A percentile compares a stretch with the other conserved stretches of the same genome.
Evolutionary conservation across 176 grass and related monocot genomes (phyloP).

Genomic region (Phoenix dactylifera): DNA sequence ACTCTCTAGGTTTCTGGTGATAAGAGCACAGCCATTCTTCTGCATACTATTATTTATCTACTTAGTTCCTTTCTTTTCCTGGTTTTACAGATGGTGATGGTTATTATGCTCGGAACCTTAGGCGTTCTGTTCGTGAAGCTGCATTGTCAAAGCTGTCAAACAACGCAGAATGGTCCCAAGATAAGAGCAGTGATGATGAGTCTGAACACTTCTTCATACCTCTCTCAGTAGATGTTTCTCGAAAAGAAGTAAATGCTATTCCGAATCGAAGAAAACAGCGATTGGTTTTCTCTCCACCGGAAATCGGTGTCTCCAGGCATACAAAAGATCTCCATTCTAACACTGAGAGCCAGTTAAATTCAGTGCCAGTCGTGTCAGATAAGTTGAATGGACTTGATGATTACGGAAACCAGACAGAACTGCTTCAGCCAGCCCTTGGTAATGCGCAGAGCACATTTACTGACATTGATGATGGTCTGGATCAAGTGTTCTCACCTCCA

Average conservation of each 20-base stretch:
- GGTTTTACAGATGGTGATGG: slow-evolving; percentile 47
- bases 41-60: not conserved
- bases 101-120: slow-evolving; percentile 55
- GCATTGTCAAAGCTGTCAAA: slow-evolving; percentile 61
- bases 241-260: slow-evolving; percentile 41
- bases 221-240: slow-evolving; percentile 32
- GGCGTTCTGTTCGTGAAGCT: slow-evolving; percentile 82
- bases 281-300: slow-evolving; percentile 30
- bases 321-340: slow-evolving; percentile 24
- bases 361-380: slow-evolving; percentile 29
- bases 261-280: slow-evolving; percentile 49
- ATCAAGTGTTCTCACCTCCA: slow-evolving; percentile 94
- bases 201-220: slow-evolving; percentile 92
- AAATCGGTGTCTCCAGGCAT: slow-evolving; percentile 27
- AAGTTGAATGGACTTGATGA: slow-evolving; percentile 33
- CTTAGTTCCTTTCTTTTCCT: slow-evolving; percentile 8
- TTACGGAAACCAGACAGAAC: slow-evolving; percentile 3
- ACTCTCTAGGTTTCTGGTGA: slow-evolving; percentile 1
- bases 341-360: slow-evolving; percentile 16
- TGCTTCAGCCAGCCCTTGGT: slow-evolving; percentile 26
- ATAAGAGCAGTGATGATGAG: slow-evolving; percentile 49
- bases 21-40: not conserved
- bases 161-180: slow-evolving; percentile 40
- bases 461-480: slow-evolving; percentile 62
- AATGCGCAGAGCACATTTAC: slow-evolving; percentile 31